Base-by-base conservation (phyloP, 305 asterid species). In the Fraxinus sp. region DNA sequence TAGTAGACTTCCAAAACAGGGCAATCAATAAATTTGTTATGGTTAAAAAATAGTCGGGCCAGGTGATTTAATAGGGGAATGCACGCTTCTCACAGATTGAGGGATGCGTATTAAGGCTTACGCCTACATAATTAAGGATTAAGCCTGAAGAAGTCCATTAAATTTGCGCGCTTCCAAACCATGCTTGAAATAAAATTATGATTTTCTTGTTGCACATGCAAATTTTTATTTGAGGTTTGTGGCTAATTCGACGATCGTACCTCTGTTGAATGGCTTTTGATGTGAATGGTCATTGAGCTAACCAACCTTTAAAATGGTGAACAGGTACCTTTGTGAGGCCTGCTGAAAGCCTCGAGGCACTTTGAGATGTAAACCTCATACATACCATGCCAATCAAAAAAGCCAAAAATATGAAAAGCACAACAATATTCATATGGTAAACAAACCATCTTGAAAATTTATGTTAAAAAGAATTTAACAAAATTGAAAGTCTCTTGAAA, bases 181-280 rank as follows among this genome's bases (percentile, higher is more conserved):
- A 62, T 62, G 71, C 14, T 68, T 28, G 13, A 68, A 26, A 33
- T 37, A 49, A 62, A 6, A 49, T 49, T 3, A 26, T 41, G 44
- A 66, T 52, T 71, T 52, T 75, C 57, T 77, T 62, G 46, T 28
- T 14, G 18, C 52, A 52, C 18, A 24, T 49, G 83, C n/a, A 46
- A 66, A 28, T 33, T 39, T 20, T 71, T 55, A 26, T 80, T 71
- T 33, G 78, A 64, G 76, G 71, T 71, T 78, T 91, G 92, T 87
- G 91, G 87, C 86, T 83, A 90, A 88, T 92, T 92, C 85, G 89
- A 89, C 90, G 83, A 80, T 89, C 84, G 82, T 79, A 82, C 92
- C 86, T 86, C 86, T 82, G 89, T 87, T 75, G 76, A 71, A 81
- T 78, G 76, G 86, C 89, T 87, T 86, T 81, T 32, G 39, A 59